Evolutionary conservation across 768 basidiomycete genomes (phyloP).

Genomic region (Scleroderma citrinum): DNA sequence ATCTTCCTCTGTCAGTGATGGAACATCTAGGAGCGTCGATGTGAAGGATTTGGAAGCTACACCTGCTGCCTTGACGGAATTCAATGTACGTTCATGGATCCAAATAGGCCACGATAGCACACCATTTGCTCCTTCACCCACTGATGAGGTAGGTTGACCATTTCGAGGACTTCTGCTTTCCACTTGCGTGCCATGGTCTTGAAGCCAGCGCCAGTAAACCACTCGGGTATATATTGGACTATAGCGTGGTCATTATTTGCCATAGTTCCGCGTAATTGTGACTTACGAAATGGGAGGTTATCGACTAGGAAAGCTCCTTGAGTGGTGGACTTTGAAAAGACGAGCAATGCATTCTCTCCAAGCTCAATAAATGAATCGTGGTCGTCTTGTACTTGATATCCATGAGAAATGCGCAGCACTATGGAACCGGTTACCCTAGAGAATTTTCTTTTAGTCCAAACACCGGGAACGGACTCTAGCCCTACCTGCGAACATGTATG

Average conservation of each 20-base stretch:
- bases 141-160: constrained; percentile 50
- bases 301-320: constrained; percentile 46
- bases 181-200: constrained; percentile 47
- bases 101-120: not conserved
- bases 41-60: constrained; percentile 44
- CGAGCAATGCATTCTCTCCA: no score
- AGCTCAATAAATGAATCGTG: constrained; percentile 21
- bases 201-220: constrained; percentile 54
- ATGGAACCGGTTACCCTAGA: constrained; percentile 24
- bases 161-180: constrained; percentile 46
- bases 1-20: constrained; percentile 45
- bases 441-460: no score
- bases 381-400: constrained; percentile 18
- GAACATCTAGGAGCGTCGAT: constrained; percentile 49
- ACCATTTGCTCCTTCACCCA: constrained; percentile 63
- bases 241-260: constrained; percentile 4
- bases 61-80: constrained; percentile 44
- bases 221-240: constrained; percentile 45
- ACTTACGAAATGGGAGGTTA: constrained; percentile 38
- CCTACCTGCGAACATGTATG: no score
- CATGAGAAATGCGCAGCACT: constrained; percentile 24
- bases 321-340: no score
- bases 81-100: not conserved
- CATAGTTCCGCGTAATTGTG: no score
- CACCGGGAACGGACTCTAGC: no score